Evolutionary conservation across 2,329 filamentous ascomycete genomes (phyloP).

Genomic region (Phyllosticta ampelicida): DNA sequence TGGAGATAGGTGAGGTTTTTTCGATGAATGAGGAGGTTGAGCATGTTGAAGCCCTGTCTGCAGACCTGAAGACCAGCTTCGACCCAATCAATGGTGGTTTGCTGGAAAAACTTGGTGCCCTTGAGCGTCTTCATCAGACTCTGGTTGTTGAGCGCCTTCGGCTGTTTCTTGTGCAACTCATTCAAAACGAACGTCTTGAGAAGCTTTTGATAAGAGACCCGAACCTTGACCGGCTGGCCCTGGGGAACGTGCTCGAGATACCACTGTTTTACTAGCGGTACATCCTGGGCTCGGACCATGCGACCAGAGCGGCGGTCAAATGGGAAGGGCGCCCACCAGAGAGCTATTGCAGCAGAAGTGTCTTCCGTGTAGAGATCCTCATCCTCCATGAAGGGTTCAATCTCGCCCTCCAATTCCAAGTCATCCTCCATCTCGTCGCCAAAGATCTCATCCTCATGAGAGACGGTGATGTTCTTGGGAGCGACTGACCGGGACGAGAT

Average conservation of each 20-base stretch:
- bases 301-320: conserved; percentile 88
- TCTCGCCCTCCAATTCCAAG: conserved; percentile 68
- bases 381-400: conserved; percentile 81
- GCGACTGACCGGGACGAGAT: conserved; percentile 92
- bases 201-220: conserved; percentile 96
- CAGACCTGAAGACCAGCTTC: conserved; percentile 97
- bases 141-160: conserved; percentile 92
- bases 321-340: conserved; percentile 98
- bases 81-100: conserved; percentile 98
- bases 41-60: conserved; percentile 97
- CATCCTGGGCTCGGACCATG: conserved; percentile 96
- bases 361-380: conserved; percentile 83
- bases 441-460: conserved; percentile 90
- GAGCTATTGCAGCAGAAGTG: conserved; percentile 77
- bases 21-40: conserved; percentile 92
- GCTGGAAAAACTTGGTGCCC: conserved; percentile 98
- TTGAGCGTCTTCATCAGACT: conserved; percentile 82
- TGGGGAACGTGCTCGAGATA: conserved; percentile 92
- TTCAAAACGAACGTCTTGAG: conserved; percentile 95
- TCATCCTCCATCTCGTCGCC: conserved; percentile 75
- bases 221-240: conserved; percentile 88
- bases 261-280: conserved; percentile 95
- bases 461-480: conserved; percentile 84
- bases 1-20: conserved; percentile 98
- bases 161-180: conserved; percentile 88